These are phyloP conservation scores for Zizania latifolia DNA, from an alignment of 176 grass and related monocot species.

Conservation along the genomic window DNA sequence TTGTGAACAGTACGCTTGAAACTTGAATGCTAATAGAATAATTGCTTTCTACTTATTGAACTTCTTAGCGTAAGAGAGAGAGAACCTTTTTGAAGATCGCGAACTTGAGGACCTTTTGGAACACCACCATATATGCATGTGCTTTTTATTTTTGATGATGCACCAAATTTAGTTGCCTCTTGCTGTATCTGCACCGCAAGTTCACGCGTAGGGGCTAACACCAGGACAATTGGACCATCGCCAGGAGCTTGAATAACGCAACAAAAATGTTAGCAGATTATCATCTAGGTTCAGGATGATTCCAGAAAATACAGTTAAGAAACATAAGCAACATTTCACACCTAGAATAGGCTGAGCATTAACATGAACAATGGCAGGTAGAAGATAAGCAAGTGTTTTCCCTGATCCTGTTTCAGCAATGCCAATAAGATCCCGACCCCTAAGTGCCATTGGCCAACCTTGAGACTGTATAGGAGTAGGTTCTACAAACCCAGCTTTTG, in stretches of 20 bases:
- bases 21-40: background rate
- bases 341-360: conserved; percentile 96
- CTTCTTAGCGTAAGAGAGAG: background rate
- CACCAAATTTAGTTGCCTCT: conserved; percentile 87
- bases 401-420: conserved; percentile 98
- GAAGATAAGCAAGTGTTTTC: conserved; percentile 88
- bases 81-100: conserved; percentile 95
- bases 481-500: conserved; percentile 83
- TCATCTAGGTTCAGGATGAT: background rate
- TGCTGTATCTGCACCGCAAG: conserved; percentile 95
- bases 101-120: conserved; percentile 97
- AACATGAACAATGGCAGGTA: conserved; percentile 94
- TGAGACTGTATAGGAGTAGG: conserved; percentile 94
- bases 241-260: conserved; percentile 60
- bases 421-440: conserved; percentile 88
- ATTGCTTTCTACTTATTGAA: background rate
- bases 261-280: background rate
- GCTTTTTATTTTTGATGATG: conserved; percentile 95
- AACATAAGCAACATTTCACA: conserved; percentile 31
- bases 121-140: conserved; percentile 98
- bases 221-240: conserved; percentile 85
- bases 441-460: conserved; percentile 98
- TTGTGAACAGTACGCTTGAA: background rate
- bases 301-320: conserved; percentile 3
- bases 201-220: conserved; percentile 89